phyloP scores from a whole-genome alignment of 768 basidiomycete species.

The Cystobasidium onofrii region DNA sequence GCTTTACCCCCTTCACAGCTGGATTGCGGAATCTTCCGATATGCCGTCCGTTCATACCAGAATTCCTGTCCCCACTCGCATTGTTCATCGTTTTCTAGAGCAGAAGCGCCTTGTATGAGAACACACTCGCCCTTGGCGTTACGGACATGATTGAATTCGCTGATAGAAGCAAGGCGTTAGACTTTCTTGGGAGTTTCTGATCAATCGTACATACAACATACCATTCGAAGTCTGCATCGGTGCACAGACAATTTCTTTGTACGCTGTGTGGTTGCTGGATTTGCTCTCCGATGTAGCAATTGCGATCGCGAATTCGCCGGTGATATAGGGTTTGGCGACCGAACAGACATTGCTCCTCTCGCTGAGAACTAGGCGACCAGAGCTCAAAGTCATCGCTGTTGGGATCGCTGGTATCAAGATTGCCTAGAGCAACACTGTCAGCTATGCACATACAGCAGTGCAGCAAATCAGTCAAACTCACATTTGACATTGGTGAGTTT shows the following conservation, averaged over 20 bases:
- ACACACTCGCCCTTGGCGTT: conserved; percentile 66
- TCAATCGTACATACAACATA: conserved; percentile 46
- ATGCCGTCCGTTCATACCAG: conserved; percentile 91
- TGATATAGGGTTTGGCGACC: conserved; percentile 89
- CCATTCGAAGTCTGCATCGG: conserved; percentile 84
- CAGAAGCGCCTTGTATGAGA: conserved; percentile 59
- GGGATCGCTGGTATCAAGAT: conserved; percentile 55
- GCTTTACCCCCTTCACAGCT: conserved; percentile 70
- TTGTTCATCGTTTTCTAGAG: conserved; percentile 55
- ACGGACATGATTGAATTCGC: conserved; percentile 85
- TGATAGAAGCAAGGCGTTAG: conserved; percentile 44
- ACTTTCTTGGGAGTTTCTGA: neutral
- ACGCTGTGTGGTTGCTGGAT: conserved; percentile 54
- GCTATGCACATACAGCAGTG: neutral
- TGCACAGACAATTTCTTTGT: conserved; percentile 66
- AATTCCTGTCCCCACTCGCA: conserved; percentile 59
- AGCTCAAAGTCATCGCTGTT: conserved; percentile 87
- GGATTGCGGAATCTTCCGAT: conserved; percentile 83
- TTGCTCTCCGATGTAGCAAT: conserved; percentile 74
- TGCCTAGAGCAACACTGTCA: conserved; percentile 52
- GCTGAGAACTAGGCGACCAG: conserved; percentile 87
- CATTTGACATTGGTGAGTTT: conserved; percentile 67
- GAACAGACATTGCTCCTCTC: conserved; percentile 81
- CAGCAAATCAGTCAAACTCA: conserved; percentile 48
- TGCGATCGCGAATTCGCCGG: conserved; percentile 66